These are phyloP conservation scores for Oenanthe sinensis DNA, from an alignment of 129 eudicot species.

Conservation along the genomic window DNA sequence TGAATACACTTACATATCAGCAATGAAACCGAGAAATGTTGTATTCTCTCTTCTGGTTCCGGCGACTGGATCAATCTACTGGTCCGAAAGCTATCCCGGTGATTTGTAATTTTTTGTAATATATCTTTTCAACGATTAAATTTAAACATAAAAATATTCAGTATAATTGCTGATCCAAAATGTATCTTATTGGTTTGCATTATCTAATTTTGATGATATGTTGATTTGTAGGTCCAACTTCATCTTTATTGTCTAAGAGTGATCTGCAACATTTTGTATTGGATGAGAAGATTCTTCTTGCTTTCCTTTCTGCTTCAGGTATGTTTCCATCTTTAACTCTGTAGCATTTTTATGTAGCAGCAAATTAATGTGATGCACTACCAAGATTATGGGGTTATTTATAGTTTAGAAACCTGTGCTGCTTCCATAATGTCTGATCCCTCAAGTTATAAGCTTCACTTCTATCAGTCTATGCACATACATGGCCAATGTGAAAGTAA, in stretches of 20 bases:
- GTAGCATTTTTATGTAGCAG: background rate
- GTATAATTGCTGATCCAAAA: background rate
- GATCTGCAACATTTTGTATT: slow-evolving; percentile 52
- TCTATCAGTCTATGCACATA: background rate
- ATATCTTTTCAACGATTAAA: background rate
- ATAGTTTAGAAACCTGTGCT: background rate
- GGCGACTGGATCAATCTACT: slow-evolving; percentile 58
- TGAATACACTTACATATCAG: slow-evolving; percentile 55
- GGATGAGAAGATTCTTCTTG: slow-evolving; percentile 67
- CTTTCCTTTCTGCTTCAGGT: slow-evolving; percentile 72
- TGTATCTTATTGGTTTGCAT: background rate
- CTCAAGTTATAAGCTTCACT: background rate
- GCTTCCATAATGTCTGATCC: background rate
- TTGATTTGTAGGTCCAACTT: slow-evolving; percentile 36
- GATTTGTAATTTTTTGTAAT: slow-evolving; percentile 21
- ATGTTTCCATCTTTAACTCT: slow-evolving; percentile 15
- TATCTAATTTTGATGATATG: slow-evolving; percentile 6
- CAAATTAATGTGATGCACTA: background rate
- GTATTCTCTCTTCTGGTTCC: slow-evolving; percentile 57
- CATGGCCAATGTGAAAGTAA: background rate
- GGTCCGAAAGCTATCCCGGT: slow-evolving; percentile 83
- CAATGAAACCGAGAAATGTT: slow-evolving; percentile 44
- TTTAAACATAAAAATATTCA: background rate
- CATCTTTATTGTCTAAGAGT: slow-evolving; percentile 33
- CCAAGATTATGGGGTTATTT: background rate